A percentile compares a stretch with the other conserved stretches of the same genome.
These are phyloP conservation scores for Monosporozyma siamensis DNA, from an alignment of 805 yeast genomes.

Conservation along the genomic window DNA sequence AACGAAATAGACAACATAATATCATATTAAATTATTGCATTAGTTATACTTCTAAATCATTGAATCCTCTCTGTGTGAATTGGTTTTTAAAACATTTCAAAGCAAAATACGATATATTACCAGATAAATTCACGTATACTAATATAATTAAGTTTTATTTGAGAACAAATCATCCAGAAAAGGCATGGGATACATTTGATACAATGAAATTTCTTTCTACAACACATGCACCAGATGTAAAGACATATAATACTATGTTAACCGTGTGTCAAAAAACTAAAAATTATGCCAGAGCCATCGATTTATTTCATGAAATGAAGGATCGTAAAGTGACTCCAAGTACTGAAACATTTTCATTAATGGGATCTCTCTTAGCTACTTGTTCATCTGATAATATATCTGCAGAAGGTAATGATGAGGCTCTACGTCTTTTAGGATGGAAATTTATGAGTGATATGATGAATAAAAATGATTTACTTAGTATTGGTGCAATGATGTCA, in stretches of 20 bases:
- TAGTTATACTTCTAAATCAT: slow-evolving; percentile 16
- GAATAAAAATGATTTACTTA: slow-evolving; percentile 23
- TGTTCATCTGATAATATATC: slow-evolving; percentile 20
- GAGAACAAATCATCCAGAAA: slow-evolving; percentile 17
- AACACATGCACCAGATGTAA: slow-evolving; percentile 55
- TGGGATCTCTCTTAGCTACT: slow-evolving; percentile 23
- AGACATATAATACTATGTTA: slow-evolving; percentile 65
- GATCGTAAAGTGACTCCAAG: slow-evolving; percentile 18
- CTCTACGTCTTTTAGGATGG: slow-evolving; percentile 52
- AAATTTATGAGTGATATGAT: slow-evolving; percentile 58
- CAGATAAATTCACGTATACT: slow-evolving; percentile 24
- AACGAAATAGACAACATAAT: slow-evolving; percentile 1
- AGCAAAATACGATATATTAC: slow-evolving; percentile 17
- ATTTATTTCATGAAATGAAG: slow-evolving; percentile 63
- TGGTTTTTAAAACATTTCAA: slow-evolving; percentile 21
- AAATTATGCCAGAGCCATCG: slow-evolving; percentile 66
- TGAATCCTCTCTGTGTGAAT: slow-evolving; percentile 17
- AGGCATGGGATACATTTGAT: slow-evolving; percentile 69
- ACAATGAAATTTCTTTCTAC: slow-evolving; percentile 73
- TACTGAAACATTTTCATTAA: slow-evolving; percentile 13
- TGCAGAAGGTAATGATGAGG: slow-evolving; percentile 24
- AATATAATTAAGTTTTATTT: slow-evolving; percentile 23
- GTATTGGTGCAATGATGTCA: slow-evolving; percentile 54
- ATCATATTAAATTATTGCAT: slow-evolving; percentile 20
- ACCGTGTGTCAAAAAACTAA: slow-evolving; percentile 51